Base-by-base conservation (phyloP, 805 yeast genomes). In the Starmerella floris region DNA sequence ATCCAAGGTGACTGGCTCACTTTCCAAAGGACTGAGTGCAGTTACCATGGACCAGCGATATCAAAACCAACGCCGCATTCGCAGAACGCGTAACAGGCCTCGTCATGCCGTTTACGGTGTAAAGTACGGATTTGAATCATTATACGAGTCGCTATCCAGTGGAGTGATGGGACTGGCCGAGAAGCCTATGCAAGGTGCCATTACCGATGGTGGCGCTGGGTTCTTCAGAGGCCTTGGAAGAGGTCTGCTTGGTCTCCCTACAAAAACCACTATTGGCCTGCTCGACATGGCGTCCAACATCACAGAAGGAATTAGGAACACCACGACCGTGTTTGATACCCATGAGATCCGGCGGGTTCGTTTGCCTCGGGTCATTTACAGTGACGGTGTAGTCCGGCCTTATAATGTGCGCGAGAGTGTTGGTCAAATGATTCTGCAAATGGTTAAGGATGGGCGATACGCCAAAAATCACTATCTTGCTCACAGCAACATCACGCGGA, bases 161-260 rank as follows among this genome's bases (percentile, higher is more conserved):
- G 98, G 98, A 1, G 66, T 93, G 4, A 69, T 83, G 1, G 98
- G 98, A 1, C 65, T 91, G 30, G 98, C 97, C 0, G 65, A 76
- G 25, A 91, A 88, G 6, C 98, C 99, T 2, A 70, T 83, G 45
- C 79, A 80, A 53, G 98, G 97, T 6, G 94, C 94, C 0, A 68
- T 72, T n/a, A 68, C 73, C 41, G 94, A 79, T 30, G 99, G 99
- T 4, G 76, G 97, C 0, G 66, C 77, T 3, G 99, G 98, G 0
- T 88, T 91, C 59, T 75, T 91, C 63, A 83, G 78, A 57, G 99
- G 99, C 1, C 57, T 91, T 3, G 98, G 98, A 3, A 82, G 79
- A 55, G 99, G 98, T 11, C 56, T 93, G n/a, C 74, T 91, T 43
- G 98, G 98, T 0, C 63, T 93, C 25, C 98, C 99, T 0, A 87